Base-by-base conservation (phyloP, 73 alveolate genomes). In the Symbiodinium pilosum region DNA sequence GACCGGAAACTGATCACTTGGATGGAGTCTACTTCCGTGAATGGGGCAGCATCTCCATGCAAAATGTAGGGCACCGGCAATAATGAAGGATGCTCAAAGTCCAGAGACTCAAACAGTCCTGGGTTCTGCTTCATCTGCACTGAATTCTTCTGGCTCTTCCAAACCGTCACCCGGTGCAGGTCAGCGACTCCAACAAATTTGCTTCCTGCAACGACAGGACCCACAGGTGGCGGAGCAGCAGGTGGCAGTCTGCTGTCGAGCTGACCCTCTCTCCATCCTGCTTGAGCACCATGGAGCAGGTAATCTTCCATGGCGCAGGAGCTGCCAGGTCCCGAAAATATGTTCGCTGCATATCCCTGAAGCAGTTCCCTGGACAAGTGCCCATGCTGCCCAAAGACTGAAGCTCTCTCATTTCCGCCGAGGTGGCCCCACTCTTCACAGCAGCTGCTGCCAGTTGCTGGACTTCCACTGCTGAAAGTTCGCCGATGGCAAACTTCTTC, bases 21-120 rank as follows among this genome's bases (percentile, higher is more conserved):
- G 12, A 84, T 6, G 14, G 75, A 43, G 75, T 84, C 93, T 6
- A 84, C 93, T 43, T 84, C 93, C 14, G 93, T 84, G 93, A 84
- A 84, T 30, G 93, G 93, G 8, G 93, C 93, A 12, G 75, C 93
- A 84, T 84, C 93, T 3, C 93, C 93, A 84, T 84, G 93, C 3
- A 84, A 52, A 4, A 84, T 36, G n/a, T 41, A 84, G 42, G 93
- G 93, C 47, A 84, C 32, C 14, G 93, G 93, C 69, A 84, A n/a
- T 43, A 43, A 73, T 69, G 44, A 43, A 3, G 93, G 93, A n/a
- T 3, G 30, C n/a, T 36, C 42, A 32, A 5, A 69, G 75, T 43
- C 24, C 3, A 84, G 28, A 42, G 44, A 12, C n/a, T 12, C 43
- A 6, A n/a, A n/a, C 73, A 84, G 44, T 24, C 44, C 93, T 43